Percentiles rank a stretch among this genome's conserved stretches.
Conservation (phyloP, 352 stramenopile genomes). For the Globisporangium splendens region DNA sequence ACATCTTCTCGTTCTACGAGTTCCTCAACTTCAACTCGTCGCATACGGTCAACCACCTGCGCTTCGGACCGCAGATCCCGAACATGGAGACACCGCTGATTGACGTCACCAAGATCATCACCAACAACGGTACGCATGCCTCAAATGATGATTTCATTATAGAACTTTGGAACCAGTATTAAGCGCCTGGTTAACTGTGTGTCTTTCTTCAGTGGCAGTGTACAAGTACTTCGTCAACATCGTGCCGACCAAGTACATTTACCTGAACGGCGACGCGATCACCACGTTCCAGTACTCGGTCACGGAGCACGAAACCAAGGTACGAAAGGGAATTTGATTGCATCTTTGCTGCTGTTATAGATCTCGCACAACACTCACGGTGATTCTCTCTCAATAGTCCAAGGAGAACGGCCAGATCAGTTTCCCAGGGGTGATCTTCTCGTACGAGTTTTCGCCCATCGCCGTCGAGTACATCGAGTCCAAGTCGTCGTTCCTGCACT, state of each 20-base stretch:
- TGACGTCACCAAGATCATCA: slow-evolving; percentile 80
- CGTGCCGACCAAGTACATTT: slow-evolving; percentile 83
- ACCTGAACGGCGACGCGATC: slow-evolving; percentile 61
- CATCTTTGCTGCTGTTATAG: background rate
- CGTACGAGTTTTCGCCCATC: slow-evolving; percentile 89
- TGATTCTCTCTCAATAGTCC: slow-evolving; percentile 8
- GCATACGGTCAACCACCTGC: slow-evolving; percentile 73
- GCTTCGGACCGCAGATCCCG: slow-evolving; percentile 73
- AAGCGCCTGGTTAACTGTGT: no score
- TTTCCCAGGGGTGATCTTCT: slow-evolving; percentile 85
- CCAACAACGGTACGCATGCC: slow-evolving; percentile 55
- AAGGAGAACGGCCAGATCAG: slow-evolving; percentile 49
- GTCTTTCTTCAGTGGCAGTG: slow-evolving; percentile 47
- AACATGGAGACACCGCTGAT: slow-evolving; percentile 87
- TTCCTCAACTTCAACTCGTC: slow-evolving; percentile 90
- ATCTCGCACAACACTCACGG: background rate
- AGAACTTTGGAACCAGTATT: no score
- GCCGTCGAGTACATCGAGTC: slow-evolving; percentile 85
- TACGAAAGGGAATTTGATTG: slow-evolving; percentile 4
- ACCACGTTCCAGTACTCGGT: slow-evolving; percentile 87
- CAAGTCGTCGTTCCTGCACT: slow-evolving; percentile 82
- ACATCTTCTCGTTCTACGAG: slow-evolving; percentile 83
- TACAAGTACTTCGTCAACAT: slow-evolving; percentile 90
- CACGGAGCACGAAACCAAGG: slow-evolving; percentile 72
- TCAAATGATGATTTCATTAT: no score